phyloP scores from a whole-genome alignment of 2,329 filamentous ascomycete species.

The Mycosphaerella sp. region DNA sequence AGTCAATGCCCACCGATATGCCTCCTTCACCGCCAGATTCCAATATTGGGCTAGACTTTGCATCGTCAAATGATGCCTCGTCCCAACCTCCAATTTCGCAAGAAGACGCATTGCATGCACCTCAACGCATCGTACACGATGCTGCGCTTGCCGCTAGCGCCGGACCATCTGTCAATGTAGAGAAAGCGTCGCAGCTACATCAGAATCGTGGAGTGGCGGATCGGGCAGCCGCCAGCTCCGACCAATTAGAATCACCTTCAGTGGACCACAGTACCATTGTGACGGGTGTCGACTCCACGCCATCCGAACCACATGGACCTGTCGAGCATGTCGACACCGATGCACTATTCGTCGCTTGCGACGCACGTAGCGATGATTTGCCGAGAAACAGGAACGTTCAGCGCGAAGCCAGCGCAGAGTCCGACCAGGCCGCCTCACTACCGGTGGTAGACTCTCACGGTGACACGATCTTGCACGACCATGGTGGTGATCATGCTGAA shows the following conservation, averaged over 20 bases:
- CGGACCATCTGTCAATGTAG: background rate
- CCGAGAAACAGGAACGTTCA: background rate
- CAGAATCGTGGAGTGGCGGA: background rate
- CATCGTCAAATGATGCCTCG: conserved; percentile 10
- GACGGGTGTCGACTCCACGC: background rate
- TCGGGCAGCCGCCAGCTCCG: background rate
- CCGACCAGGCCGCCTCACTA: conserved; percentile 2
- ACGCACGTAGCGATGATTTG: background rate
- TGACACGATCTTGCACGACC: conserved; percentile 5
- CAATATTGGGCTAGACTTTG: conserved; percentile 26
- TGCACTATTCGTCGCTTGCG: conserved; percentile 5
- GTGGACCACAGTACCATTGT: background rate
- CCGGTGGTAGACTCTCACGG: background rate
- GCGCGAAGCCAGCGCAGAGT: background rate
- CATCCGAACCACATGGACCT: background rate
- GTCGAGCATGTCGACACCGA: background rate
- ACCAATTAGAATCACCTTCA: conserved; percentile 3
- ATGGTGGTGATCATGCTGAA: background rate
- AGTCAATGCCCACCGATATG: conserved; percentile 32
- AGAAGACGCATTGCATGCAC: background rate
- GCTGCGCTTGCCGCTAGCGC: background rate
- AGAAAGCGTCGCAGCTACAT: background rate
- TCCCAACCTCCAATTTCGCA: background rate
- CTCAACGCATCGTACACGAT: conserved; percentile 2
- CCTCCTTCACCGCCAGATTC: conserved; percentile 33